Base-by-base conservation (phyloP, 163 green algal species). In the Chloromonas sp. region DNA sequence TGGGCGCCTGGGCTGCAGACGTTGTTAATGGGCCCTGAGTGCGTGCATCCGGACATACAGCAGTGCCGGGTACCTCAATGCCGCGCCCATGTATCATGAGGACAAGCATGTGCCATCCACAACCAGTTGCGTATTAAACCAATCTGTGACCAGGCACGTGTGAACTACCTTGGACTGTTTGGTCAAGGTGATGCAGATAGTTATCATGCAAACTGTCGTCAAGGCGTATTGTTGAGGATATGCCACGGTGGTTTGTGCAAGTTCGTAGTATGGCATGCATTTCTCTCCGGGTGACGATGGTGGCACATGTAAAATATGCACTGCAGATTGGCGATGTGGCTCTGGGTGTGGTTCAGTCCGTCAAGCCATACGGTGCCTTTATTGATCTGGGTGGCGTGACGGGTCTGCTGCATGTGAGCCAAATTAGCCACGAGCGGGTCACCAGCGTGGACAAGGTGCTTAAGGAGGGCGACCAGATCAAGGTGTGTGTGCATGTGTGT, bases 301-400 rank as follows among this genome's bases (percentile, higher is more conserved):
- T 36, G 36, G 36, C 36, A 36, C 36, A 36, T 36, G 36, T 36
- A 36, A 36, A 36, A 36, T 36, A 36, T 36, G 36, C 36, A 36
- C 71, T 60, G 70, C 84, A 94, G 91, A 87, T 96, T n/a, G 97
- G 97, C 66, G 95, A 98, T 83, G 96, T 99, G 0, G 93, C 99
- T 15, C 85, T 94, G 81, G 97, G 97, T 74, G 94, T 91, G 3
- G 96, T 99, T 58, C 90, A 95, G 84, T 89, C 88, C 0, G 92
- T 99, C 13, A 97, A 98, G 91, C 94, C 94, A 2, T 99, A 98
- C 85, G 97, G 97, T 81, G 97, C 97, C 8, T 99, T 99, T 81
- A 88, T 99, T 3, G 95, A 99, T 83, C 89, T 99, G 61, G 97
- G 95, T 83, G 96, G 95, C 60, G 85, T 96, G 79, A 96, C 91